phyloP scores from a whole-genome alignment of 2,329 filamentous ascomycete species.

The Exophiala sp. region DNA sequence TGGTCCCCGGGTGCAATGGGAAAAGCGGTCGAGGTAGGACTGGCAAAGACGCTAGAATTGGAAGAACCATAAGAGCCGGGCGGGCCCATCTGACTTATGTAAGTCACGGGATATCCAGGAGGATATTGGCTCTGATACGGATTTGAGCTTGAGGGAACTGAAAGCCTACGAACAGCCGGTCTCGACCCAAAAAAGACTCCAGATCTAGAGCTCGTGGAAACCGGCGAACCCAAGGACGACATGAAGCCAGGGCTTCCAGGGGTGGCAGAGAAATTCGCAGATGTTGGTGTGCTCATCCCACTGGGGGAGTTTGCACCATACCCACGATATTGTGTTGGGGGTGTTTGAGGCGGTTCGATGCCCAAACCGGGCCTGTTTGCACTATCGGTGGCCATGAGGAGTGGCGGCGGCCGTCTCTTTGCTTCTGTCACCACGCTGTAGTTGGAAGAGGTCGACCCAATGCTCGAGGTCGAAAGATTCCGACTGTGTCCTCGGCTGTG shows the following conservation, averaged over 20 bases:
- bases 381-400: slow-evolving; percentile 74
- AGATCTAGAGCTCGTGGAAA: slow-evolving; percentile 60
- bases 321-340: slow-evolving; percentile 57
- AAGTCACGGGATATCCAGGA: slow-evolving; percentile 18
- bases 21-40: slow-evolving; percentile 60
- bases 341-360: slow-evolving; percentile 62
- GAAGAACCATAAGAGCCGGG: slow-evolving; percentile 53
- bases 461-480: slow-evolving; percentile 84
- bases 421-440: slow-evolving; percentile 60
- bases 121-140: slow-evolving; percentile 58
- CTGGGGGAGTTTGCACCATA: slow-evolving; percentile 64
- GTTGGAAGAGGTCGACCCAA: slow-evolving; percentile 66
- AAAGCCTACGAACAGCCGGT: slow-evolving; percentile 67
- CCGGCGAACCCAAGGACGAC: slow-evolving; percentile 64
- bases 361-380: slow-evolving; percentile 56
- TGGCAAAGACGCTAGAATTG: slow-evolving; percentile 57
- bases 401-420: slow-evolving; percentile 66
- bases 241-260: slow-evolving; percentile 71
- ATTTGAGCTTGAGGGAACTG: slow-evolving; percentile 69
- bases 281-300: slow-evolving; percentile 76
- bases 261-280: slow-evolving; percentile 71
- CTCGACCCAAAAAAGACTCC: slow-evolving; percentile 68
- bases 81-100: slow-evolving; percentile 47
- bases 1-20: slow-evolving; percentile 43
- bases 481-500: slow-evolving; percentile 71